Conservation (phyloP, 2,329 filamentous ascomycete species). For the Pezicula carpinea region DNA sequence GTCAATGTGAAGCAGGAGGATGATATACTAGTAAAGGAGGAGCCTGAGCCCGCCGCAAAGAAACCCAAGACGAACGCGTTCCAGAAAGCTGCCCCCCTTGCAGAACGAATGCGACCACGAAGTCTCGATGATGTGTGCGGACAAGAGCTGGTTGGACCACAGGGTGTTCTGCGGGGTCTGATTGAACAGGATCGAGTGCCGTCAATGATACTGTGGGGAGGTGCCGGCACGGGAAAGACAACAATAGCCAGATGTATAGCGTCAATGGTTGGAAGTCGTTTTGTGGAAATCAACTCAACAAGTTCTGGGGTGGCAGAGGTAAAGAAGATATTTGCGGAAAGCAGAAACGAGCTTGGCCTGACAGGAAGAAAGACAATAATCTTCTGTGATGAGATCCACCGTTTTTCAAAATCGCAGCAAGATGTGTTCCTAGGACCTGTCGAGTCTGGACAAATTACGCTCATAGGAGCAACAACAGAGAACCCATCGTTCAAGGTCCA, state of each 20-base stretch:
- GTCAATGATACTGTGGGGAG: slow-evolving; percentile 93
- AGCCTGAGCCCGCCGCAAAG: slow-evolving; percentile 41
- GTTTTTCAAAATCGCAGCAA: slow-evolving; percentile 75
- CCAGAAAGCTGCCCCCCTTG: slow-evolving; percentile 73
- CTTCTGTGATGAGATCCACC: slow-evolving; percentile 79
- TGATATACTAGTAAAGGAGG: neutral
- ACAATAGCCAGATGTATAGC: slow-evolving; percentile 92
- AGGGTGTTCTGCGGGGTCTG: slow-evolving; percentile 79
- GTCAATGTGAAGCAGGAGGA: slow-evolving; percentile 9
- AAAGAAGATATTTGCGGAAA: slow-evolving; percentile 87
- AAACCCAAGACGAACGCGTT: slow-evolving; percentile 61
- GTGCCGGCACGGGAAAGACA: slow-evolving; percentile 77
- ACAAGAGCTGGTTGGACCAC: slow-evolving; percentile 81
- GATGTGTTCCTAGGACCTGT: slow-evolving; percentile 93
- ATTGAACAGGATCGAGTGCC: slow-evolving; percentile 84
- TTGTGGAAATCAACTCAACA: slow-evolving; percentile 95
- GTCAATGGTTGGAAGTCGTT: slow-evolving; percentile 73
- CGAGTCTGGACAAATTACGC: slow-evolving; percentile 81
- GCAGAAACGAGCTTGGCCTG: slow-evolving; percentile 70
- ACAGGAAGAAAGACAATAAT: slow-evolving; percentile 91
- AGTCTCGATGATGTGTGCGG: slow-evolving; percentile 83
- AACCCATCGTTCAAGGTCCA: slow-evolving; percentile 95
- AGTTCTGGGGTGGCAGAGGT: slow-evolving; percentile 82
- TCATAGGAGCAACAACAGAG: slow-evolving; percentile 95
- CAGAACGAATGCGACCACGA: slow-evolving; percentile 87